phyloP scores from a whole-genome alignment of 1,284 basidiomycete genomes.

The Ceratorhiza oryzae-sativae region DNA sequence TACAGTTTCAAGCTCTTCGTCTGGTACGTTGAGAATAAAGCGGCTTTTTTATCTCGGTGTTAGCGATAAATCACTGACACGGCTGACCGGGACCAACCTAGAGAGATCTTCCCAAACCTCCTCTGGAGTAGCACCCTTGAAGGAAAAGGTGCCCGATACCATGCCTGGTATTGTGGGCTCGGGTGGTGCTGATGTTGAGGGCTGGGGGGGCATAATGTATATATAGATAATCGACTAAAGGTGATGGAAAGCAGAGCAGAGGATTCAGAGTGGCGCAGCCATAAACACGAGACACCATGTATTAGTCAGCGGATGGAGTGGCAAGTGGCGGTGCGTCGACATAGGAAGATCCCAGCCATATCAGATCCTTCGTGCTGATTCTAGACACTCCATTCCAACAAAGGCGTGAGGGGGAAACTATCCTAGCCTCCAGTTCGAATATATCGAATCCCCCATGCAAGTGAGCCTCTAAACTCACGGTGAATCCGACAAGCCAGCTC shows the following conservation, averaged over 20 bases:
- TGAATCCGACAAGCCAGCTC: no score
- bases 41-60: slow-evolving; percentile 60
- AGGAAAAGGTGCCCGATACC: slow-evolving; percentile 41
- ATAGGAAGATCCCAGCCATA: background rate
- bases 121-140: slow-evolving; percentile 46
- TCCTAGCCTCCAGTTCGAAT: no score
- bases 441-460: no score
- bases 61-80: slow-evolving; percentile 37
- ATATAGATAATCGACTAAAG: slow-evolving; percentile 2
- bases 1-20: slow-evolving; percentile 88
- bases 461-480: no score
- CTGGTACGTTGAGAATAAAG: slow-evolving; percentile 96
- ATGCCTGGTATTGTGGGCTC: slow-evolving; percentile 20
- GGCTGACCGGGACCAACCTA: slow-evolving; percentile 59
- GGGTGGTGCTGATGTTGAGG: slow-evolving; percentile 14
- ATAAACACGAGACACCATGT: slow-evolving; percentile 26
- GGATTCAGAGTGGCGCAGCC: slow-evolving; percentile 6
- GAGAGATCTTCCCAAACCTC: slow-evolving; percentile 88
- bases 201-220: slow-evolving; percentile 16
- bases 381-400: no score
- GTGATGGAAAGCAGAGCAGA: slow-evolving; percentile 16
- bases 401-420: no score
- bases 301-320: slow-evolving; percentile 27
- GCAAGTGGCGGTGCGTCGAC: slow-evolving; percentile 13
- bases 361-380: no score